Evolutionary conservation across 2,329 filamentous ascomycete species (phyloP), one percentile per base, ranked within the genome.

Genomic region (Microcyclospora pomicola): DNA sequence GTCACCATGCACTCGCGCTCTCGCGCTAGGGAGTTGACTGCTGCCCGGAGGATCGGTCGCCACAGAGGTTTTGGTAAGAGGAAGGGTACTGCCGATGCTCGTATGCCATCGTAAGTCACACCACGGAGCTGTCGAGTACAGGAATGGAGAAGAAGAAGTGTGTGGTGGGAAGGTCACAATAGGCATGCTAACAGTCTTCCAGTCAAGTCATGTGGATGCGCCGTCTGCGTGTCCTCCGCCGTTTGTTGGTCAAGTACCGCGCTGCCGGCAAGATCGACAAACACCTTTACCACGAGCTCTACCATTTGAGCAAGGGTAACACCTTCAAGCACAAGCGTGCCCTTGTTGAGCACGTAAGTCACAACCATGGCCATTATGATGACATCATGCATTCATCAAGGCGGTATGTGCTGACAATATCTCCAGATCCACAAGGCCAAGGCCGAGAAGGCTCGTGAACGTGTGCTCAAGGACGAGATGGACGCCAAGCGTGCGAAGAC

Each of bases 281-380:
- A 82, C 91, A 98, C 78, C 86, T 98, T 49, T 98, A 98, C 80
- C 91, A 98, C 80, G 87, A 96, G 75, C 85, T 98, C 57, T 98
- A 98, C 80, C 91, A 95, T 72, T 75, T 93, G 67, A 91, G 83
- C 81, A 98, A 98, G 87, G 92, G 91, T 92, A 98, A 98, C 82
- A 88, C 91, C 68, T 98, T 98, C 83, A 98, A 98, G 87, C 91
- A 98, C 85, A 98, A 96, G 87, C 82, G 91, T 72, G 91, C 87
- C 64, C 81, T 98, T 61, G 86, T 98, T 67, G 91, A 98, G 80
- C 91, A 98, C 76, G 91, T 98, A 92, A 64, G 91, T 85, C 60
- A 39, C 40, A 41, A 4, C 14, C 14, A 31, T n/a, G 14, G 30
- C 4, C 41, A 45, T 59, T 53, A 59, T 59, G 53, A 60, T 59